Percentiles rank a stretch among this genome's conserved stretches.
phyloP scores from a whole-genome alignment of 257 asterid genomes.

The Salvia rosmarinus region DNA sequence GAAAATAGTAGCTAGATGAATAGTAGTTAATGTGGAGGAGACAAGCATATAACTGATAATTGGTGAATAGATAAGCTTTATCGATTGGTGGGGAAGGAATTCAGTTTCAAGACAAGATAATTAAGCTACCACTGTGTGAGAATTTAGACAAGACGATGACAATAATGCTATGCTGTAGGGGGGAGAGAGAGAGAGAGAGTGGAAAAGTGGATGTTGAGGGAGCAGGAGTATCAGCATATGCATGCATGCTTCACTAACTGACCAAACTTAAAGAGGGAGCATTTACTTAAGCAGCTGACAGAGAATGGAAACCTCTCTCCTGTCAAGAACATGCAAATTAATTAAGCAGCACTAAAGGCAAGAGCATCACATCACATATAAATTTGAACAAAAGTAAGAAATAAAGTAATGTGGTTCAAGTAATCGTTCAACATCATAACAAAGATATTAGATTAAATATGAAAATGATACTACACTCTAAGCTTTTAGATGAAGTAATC shows the following conservation, averaged over 20 bases:
- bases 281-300: slow-evolving; percentile 66
- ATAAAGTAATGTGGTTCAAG: no score
- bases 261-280: neutral
- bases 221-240: slow-evolving; percentile 20
- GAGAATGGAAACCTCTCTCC: slow-evolving; percentile 97
- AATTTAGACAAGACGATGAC: slow-evolving; percentile 12
- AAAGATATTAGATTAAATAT: no score
- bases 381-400: no score
- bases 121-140: neutral
- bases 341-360: slow-evolving; percentile 30
- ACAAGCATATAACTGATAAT: slow-evolving; percentile 5
- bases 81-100: slow-evolving; percentile 20
- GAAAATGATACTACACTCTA: no score
- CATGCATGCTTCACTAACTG: slow-evolving; percentile 25
- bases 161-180: neutral
- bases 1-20: neutral
- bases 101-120: slow-evolving; percentile 15
- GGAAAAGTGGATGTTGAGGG: slow-evolving; percentile 3
- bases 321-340: slow-evolving; percentile 46
- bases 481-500: no score
- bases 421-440: no score
- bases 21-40: neutral
- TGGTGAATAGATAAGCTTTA: neutral
- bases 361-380: slow-evolving; percentile 9
- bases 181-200: slow-evolving; percentile 16